These are phyloP conservation scores for Pestalotiopsis sp. DNA, from an alignment of 2,329 filamentous ascomycete species.

Conservation along the genomic window DNA sequence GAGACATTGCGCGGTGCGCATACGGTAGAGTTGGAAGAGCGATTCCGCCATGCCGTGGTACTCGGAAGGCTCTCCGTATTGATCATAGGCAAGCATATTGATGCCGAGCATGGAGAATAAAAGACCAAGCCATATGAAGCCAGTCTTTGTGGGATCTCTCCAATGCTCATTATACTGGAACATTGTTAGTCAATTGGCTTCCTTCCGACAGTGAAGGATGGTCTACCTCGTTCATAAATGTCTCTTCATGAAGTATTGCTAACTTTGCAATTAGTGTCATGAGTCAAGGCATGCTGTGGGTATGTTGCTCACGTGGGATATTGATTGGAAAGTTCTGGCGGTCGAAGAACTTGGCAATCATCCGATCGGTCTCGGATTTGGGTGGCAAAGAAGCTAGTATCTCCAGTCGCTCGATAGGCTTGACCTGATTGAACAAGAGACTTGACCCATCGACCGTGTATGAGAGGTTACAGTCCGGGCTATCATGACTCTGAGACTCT, in stretches of 20 bases:
- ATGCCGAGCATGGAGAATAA: slow-evolving; percentile 57
- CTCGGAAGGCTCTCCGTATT: slow-evolving; percentile 55
- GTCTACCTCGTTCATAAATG: neutral
- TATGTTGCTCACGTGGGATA: slow-evolving; percentile 26
- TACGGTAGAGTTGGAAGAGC: slow-evolving; percentile 49
- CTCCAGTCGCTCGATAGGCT: slow-evolving; percentile 26
- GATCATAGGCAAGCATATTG: slow-evolving; percentile 53
- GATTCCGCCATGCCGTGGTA: slow-evolving; percentile 49
- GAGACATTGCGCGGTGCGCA: slow-evolving; percentile 54
- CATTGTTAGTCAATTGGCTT: slow-evolving; percentile 26
- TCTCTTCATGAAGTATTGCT: slow-evolving; percentile 1
- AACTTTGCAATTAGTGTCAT: neutral
- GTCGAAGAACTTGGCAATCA: slow-evolving; percentile 29
- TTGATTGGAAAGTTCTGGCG: slow-evolving; percentile 24
- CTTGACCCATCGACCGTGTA: slow-evolving; percentile 27
- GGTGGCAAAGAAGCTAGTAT: slow-evolving; percentile 28
- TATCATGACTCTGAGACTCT: slow-evolving; percentile 16
- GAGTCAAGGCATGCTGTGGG: slow-evolving; percentile 14
- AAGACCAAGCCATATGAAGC: slow-evolving; percentile 54
- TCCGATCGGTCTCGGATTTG: slow-evolving; percentile 25
- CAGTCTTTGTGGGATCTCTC: slow-evolving; percentile 46
- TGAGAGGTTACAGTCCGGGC: slow-evolving; percentile 29
- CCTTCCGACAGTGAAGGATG: neutral
- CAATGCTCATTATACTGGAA: slow-evolving; percentile 52
- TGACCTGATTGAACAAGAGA: slow-evolving; percentile 26